Evolutionary conservation across 2,329 filamentous ascomycete species (phyloP).

Genomic region (Lachnellula occidentalis): DNA sequence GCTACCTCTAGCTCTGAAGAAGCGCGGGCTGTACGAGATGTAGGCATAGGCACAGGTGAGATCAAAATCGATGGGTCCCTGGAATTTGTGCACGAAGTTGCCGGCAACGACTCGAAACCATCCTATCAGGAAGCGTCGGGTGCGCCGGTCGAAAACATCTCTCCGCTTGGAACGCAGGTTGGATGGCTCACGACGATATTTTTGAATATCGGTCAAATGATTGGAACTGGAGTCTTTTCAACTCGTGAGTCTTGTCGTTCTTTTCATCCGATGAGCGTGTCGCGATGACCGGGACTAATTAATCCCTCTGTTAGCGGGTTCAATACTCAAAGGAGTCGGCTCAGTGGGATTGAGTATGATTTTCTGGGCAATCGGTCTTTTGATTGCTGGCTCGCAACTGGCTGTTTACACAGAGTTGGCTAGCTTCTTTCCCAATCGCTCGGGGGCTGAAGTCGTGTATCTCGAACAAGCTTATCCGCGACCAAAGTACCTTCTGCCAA

Average conservation of each 20-base stretch:
- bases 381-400: conserved; percentile 51
- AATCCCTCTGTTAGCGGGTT: conserved; percentile 40
- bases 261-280: too few species aligned
- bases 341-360: conserved; percentile 58
- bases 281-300: conserved; percentile 8
- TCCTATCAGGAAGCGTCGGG: conserved; percentile 56
- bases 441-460: conserved; percentile 61
- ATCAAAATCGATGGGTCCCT: conserved; percentile 7
- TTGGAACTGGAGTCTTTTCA: conserved; percentile 60
- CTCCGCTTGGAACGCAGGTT: conserved; percentile 55
- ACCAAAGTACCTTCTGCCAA: conserved; percentile 59
- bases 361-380: conserved; percentile 58
- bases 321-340: conserved; percentile 53
- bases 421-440: conserved; percentile 61
- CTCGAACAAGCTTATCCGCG: conserved; percentile 62
- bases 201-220: conserved; percentile 57
- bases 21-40: background rate
- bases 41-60: conserved; percentile 2
- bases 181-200: conserved; percentile 52
- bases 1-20: background rate
- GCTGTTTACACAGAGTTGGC: conserved; percentile 59
- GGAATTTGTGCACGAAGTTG: conserved; percentile 21
- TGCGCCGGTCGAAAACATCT: conserved; percentile 53
- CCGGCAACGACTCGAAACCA: conserved; percentile 41
- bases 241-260: conserved; percentile 43